Base-by-base conservation (phyloP, 306 rosid genomes). In the Pterocarpus santalinus region DNA sequence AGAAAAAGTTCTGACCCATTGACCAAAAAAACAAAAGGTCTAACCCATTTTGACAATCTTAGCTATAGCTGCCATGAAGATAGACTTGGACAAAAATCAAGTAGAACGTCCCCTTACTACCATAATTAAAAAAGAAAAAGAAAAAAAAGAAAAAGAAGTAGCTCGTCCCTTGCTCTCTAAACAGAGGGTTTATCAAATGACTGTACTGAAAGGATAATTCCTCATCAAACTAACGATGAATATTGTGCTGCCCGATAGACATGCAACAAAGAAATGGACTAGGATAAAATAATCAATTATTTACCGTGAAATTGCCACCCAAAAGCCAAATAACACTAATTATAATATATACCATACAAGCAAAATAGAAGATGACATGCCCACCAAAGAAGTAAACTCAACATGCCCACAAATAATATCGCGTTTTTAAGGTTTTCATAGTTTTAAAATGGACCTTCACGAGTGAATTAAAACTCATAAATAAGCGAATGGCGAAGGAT, bases 381-480 rank as follows among this genome's bases (percentile, higher is more conserved):
- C 46, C 69, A 77, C 49, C 65, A 56, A 60, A 68, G 33, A 38
- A 72, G 76, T 80, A 73, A 66, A 55, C 83, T 81, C 78, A 87
- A 44, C 49, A 86, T 39, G 64, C 63, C 77, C 85, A 84, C 53
- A 64, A 78, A 75, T 58, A 76, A 74, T 57, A 78, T 28, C 12
- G 61, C 30, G 57, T 79, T 61, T 67, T 73, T 34, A 78, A 38
- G 81, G 78, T 58, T 70, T 64, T 69, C 52, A 5, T 17, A 72
- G 76, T 70, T 84, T 86, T 71, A 66, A 75, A 73, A 78, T 73
- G 73, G 76, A 72, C 75, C 79, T 81, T 83, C 77, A 75, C 38
- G 86, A 83, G 81, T 78, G 79, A 73, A 73, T 43, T 49, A 57
- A 81, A 81, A 30, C 75, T 52, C 81, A 82, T 75, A 61, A 70